These are phyloP conservation scores for Cystobasidiaceae sp. DNA, from an alignment of 1,284 basidiomycete species.

Conservation along the genomic window DNA sequence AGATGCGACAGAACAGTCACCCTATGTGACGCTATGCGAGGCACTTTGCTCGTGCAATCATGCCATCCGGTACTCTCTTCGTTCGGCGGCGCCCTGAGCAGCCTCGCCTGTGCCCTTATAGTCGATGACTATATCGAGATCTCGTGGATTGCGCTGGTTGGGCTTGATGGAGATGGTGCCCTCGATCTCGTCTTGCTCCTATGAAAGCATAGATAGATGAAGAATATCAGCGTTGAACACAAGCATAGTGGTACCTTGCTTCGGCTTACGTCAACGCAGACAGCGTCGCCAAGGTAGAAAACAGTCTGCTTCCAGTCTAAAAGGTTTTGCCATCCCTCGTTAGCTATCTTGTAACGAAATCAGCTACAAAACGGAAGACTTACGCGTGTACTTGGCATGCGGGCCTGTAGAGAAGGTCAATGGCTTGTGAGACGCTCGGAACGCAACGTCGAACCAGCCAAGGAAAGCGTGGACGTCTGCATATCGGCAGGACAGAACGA, in stretches of 20 bases:
- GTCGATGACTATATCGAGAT: constrained; percentile 78
- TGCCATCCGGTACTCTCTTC: constrained; percentile 32
- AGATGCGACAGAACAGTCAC: not conserved
- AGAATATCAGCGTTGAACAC: constrained; percentile 48
- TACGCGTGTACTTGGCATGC: constrained; percentile 93
- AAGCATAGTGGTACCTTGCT: not conserved
- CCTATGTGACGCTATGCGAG: not conserved
- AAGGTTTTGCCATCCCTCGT: not conserved
- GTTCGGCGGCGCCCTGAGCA: constrained; percentile 18
- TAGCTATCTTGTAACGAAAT: not conserved
- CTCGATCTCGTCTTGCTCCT: constrained; percentile 63
- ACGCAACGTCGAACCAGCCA: constrained; percentile 97
- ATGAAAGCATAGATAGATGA: too few species aligned
- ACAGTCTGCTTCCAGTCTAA: constrained; percentile 66
- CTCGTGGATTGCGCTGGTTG: constrained; percentile 83
- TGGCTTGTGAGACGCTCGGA: constrained; percentile 94
- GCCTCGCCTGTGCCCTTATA: constrained; percentile 53
- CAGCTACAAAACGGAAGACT: constrained; percentile 49
- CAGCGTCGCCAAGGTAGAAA: constrained; percentile 80
- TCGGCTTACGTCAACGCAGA: constrained; percentile 50
- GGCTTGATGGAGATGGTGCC: constrained; percentile 73
- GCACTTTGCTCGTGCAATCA: too few species aligned
- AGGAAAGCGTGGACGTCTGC: constrained; percentile 96
- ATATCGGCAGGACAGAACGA: not conserved
- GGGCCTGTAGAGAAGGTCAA: constrained; percentile 92